A percentile compares a stretch with the other conserved stretches of the same genome.
phyloP scores from a whole-genome alignment of 2,329 filamentous ascomycete genomes.

The Aspergillus udagawae region DNA sequence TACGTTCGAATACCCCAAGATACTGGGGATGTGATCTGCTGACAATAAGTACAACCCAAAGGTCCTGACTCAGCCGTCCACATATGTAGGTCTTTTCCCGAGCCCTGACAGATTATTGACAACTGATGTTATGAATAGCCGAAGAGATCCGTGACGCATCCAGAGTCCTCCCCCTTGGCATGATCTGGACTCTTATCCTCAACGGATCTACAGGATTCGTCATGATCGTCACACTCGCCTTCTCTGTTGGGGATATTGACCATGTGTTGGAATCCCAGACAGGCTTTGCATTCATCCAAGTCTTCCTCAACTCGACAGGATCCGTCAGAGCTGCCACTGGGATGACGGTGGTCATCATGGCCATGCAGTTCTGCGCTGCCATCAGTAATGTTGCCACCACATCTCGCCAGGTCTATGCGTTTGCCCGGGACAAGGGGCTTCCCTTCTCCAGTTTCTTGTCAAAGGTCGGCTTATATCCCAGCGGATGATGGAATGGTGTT shows the following conservation, averaged over 20 bases:
- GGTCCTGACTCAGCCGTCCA: conserved; percentile 34
- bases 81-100: conserved; percentile 22
- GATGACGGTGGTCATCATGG: background rate
- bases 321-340: background rate
- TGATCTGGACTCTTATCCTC: conserved; percentile 46
- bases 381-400: conserved; percentile 36
- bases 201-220: conserved; percentile 48
- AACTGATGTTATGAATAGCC: conserved; percentile 23
- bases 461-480: background rate
- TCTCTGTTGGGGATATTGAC: conserved; percentile 41
- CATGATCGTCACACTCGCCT: conserved; percentile 44
- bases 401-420: conserved; percentile 35
- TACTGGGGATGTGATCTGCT: background rate
- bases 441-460: conserved; percentile 23
- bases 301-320: conserved; percentile 24
- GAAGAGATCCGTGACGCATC: conserved; percentile 50
- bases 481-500: background rate
- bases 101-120: conserved; percentile 8
- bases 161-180: conserved; percentile 45
- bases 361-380: background rate
- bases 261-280: conserved; percentile 39
- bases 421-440: conserved; percentile 40
- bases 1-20: background rate
- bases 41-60: conserved; percentile 6
- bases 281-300: conserved; percentile 45